phyloP scores from a whole-genome alignment of 768 basidiomycete genomes.

The Boletus speciosus region DNA sequence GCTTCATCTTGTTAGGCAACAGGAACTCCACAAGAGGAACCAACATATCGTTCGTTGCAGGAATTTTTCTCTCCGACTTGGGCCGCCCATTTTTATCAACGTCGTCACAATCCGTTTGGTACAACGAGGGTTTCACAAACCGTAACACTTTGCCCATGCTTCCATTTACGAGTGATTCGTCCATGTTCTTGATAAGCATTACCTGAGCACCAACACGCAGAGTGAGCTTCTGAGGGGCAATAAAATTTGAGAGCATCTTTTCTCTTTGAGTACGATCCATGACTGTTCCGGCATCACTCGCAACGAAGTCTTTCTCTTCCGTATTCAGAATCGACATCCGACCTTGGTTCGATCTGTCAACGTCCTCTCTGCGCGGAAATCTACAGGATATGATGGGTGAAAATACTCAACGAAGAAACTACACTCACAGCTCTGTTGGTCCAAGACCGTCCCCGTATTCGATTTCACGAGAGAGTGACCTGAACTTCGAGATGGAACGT shows the following conservation, averaged over 20 bases:
- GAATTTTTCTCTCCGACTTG: slow-evolving; percentile 31
- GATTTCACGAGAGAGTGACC: slow-evolving; percentile 63
- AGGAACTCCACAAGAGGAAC: slow-evolving; percentile 80
- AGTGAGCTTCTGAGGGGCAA: slow-evolving; percentile 71
- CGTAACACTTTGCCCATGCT: slow-evolving; percentile 82
- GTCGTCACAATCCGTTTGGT: slow-evolving; percentile 42
- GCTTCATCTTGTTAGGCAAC: slow-evolving; percentile 51
- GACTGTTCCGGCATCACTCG: slow-evolving; percentile 64
- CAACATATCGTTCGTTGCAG: slow-evolving; percentile 32
- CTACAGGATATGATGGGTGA: slow-evolving; percentile 37
- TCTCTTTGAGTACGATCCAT: slow-evolving; percentile 54
- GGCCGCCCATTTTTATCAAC: slow-evolving; percentile 33
- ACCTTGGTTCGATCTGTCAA: slow-evolving; percentile 74
- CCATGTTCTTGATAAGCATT: slow-evolving; percentile 94
- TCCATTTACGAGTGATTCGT: slow-evolving; percentile 90
- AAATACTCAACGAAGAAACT: background rate
- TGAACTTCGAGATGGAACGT: slow-evolving; percentile 70
- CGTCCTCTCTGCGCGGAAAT: slow-evolving; percentile 89
- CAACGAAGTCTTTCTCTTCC: slow-evolving; percentile 48
- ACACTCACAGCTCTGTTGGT: slow-evolving; percentile 82
- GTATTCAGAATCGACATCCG: slow-evolving; percentile 64
- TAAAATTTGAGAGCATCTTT: slow-evolving; percentile 85
- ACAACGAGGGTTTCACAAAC: slow-evolving; percentile 57
- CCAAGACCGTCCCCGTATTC: slow-evolving; percentile 76
- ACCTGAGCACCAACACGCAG: slow-evolving; percentile 84